Percentiles rank a stretch among this genome's conserved stretches.
These are phyloP conservation scores for Trichoderma breve DNA, from an alignment of 2,329 filamentous ascomycete genomes.

Conservation along the genomic window DNA sequence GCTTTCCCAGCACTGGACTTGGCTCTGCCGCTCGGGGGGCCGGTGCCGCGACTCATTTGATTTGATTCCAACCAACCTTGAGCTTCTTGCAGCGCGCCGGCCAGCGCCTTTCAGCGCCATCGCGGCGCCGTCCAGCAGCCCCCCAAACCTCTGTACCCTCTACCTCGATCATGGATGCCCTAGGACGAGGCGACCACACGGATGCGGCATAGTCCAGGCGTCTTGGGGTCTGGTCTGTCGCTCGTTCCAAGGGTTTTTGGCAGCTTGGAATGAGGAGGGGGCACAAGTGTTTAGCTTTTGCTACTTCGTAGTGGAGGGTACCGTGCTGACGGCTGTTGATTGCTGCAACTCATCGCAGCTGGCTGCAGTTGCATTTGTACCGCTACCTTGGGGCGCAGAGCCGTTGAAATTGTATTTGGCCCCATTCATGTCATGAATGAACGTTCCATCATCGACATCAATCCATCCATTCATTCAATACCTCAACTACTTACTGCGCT, in stretches of 20 bases:
- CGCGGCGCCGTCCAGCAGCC: not conserved
- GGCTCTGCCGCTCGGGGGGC: not conserved
- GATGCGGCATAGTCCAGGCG: not conserved
- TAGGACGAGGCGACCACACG: not conserved
- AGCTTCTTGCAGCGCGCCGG: not conserved
- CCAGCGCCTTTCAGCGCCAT: slow-evolving; percentile 8
- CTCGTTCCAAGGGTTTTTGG: not conserved
- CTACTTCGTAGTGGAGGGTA: slow-evolving; percentile 8
- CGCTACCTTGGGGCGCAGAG: not conserved
- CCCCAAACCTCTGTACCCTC: not conserved
- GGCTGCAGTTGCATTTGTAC: not conserved
- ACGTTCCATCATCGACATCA: not conserved
- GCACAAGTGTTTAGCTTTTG: slow-evolving; percentile 3
- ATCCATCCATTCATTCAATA: not conserved
- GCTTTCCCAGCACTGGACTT: not conserved
- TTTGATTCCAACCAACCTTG: not conserved
- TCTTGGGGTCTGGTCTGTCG: not conserved
- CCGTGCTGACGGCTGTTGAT: not conserved
- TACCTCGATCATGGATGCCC: not conserved
- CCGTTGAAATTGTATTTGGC: not conserved
- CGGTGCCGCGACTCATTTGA: not conserved
- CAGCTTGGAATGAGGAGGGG: not conserved
- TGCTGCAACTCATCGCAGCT: not conserved
- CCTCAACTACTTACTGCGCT: too few species aligned
- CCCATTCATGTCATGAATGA: not conserved